Conservation (phyloP, 108 stramenopile species). For the Skeletonema marinoi region DNA sequence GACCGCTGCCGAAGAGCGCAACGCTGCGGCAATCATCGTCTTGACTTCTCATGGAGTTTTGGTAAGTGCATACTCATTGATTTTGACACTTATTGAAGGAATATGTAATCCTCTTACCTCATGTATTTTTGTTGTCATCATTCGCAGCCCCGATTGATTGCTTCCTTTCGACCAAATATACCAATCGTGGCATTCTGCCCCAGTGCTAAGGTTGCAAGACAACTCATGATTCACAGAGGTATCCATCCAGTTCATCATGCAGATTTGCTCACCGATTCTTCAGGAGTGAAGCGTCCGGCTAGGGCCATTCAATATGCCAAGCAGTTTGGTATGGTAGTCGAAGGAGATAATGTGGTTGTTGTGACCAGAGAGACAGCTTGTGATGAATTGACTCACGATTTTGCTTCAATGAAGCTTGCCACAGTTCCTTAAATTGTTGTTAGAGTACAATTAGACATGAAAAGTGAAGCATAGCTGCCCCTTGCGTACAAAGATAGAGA, state of each 20-base stretch:
- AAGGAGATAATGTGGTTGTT: conserved; percentile 72
- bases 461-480: not conserved
- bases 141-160: conserved; percentile 50
- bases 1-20: conserved; percentile 85
- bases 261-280: conserved; percentile 38
- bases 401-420: conserved; percentile 62
- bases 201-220: conserved; percentile 72
- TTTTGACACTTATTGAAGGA: not conserved
- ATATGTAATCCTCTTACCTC: not conserved
- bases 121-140: not conserved
- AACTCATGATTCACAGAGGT: conserved; percentile 79
- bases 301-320: conserved; percentile 66
- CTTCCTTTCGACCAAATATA: conserved; percentile 75
- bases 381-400: conserved; percentile 40
- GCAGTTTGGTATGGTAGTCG: conserved; percentile 66
- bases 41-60: conserved; percentile 75
- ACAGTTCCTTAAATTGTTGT: conserved; percentile 47
- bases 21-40: conserved; percentile 89
- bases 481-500: not conserved
- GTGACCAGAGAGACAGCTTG: conserved; percentile 51
- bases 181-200: conserved; percentile 85
- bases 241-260: conserved; percentile 76
- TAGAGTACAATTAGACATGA: not conserved
- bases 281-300: conserved; percentile 45
- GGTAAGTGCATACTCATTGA: conserved; percentile 12